Base-by-base conservation (phyloP, 345 rosid genomes). In the Corchorus capsularis region DNA sequence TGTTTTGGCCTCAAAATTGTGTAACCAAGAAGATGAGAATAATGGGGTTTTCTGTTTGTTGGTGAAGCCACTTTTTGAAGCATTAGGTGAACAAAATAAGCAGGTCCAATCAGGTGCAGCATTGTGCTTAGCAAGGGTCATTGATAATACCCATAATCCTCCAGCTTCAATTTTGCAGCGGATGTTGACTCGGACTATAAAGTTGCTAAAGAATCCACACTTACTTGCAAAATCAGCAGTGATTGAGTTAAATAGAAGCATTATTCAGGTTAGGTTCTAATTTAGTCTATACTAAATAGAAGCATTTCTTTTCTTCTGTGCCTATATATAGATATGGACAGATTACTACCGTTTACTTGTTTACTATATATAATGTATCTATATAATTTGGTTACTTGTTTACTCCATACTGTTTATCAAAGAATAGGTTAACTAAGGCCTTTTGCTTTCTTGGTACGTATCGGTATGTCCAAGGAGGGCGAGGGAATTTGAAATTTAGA, bases 51-150 rank as follows among this genome's bases (percentile, higher is more conserved):
- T 94, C 73, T 85, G 90, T 74, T 76, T 76, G 10, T 75, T 93
- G 74, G 97, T 91, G 70, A 91, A 85, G 79, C 99, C 99, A 10
- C 86, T 86, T 71, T 93, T 93, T 57, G 99, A 95, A 89, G 95
- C 99, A 35, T 65, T 95, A 78, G 97, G 94, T 56, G 99, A 95
- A 71, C 99, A 95, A 83, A 89, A 88, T 83, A 95, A 91, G 91
- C 90, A 86, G 47, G 87, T 88, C 79, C 98, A 93, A 87, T 83
- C 87, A 1, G 98, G 98, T 73, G 87, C 97, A 7, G 98, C 98
- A 3, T 83, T 89, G 79, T 95, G 99, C 78, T 86, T 95, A 89
- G 95, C 97, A 1, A 88, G 84, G 83, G 90, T 95, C 47, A 85
- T 93, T 49, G 94, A 90, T 78, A 87, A 79, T 57, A 82, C 81